Evolutionary conservation across 257 asterid genomes (phyloP), one percentile per base, ranked within the genome.

Genomic region (Galeopsis tetrahit): DNA sequence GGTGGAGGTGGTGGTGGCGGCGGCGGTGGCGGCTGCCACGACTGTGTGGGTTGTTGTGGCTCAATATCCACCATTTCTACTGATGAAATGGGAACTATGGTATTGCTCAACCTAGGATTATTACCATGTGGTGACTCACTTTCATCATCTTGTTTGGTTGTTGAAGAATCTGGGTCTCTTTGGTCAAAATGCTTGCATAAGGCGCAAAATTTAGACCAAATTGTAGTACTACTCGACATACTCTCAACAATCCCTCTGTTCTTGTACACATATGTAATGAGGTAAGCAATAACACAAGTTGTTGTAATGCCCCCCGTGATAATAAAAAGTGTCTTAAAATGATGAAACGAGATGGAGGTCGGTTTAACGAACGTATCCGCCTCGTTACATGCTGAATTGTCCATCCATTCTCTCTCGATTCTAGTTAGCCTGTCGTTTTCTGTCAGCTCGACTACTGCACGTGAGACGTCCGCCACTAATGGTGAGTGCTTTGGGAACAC

Each of bases 401-500:
- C 59, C n/a, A 77, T 53, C 78, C 81, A 80, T 1, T 32, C 62
- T 14, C 56, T 15, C 67, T 58, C 57, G 0, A 80, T 74, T 43
- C 74, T 72, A 0, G 64, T 39, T 32, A 72, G 5, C 60, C 34
- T 63, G 28, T 78, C 69, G 2, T 63, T 46, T 8, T 76, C 84
- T 44, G 71, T 73, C 60, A 73, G 67, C 17, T 74, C 42, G n/a
- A 81, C 33, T 21, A 81, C 21, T 40, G 80, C 75, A n/a, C 86
- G 80, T 7, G 88, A 84, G 38, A 81, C 76, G 0, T 84, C 82
- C 2, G 86, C 70, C 3, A 74, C 84, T 36, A 79, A 21, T 2
- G 82, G 83, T 7, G 85, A 83, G 17, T 81, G 85, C 68, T 73
- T 80, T 7, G 70, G 71, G 59, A 83, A 83, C 21, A 21, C 28